Percentiles rank a stretch among this genome's conserved stretches.
Evolutionary conservation across 805 yeast genomes (phyloP).

Genomic region (Candida cerambycidarum): DNA sequence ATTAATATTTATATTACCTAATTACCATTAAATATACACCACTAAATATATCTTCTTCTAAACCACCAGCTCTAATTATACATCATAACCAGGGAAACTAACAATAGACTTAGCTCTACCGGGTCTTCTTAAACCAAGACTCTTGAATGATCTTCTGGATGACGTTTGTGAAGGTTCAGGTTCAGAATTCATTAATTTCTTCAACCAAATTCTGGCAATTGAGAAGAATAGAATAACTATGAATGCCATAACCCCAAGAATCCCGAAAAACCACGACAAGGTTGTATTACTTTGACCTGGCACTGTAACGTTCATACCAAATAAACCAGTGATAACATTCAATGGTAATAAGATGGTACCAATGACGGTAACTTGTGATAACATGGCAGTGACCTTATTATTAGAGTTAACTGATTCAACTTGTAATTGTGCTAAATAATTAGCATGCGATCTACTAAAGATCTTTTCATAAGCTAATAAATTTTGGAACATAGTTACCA

Average conservation of each 20-base stretch:
- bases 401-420: constrained; percentile 88
- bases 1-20: no score
- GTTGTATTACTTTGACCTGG: constrained; percentile 58
- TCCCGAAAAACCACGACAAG: constrained; percentile 30
- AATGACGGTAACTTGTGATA: constrained; percentile 83
- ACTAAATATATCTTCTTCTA: no score
- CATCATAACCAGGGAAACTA: constrained; percentile 21
- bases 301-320: constrained; percentile 92
- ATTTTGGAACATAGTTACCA: constrained; percentile 93
- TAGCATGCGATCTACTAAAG: constrained; percentile 86
- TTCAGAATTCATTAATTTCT: constrained; percentile 15
- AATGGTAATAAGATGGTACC: constrained; percentile 91
- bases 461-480: constrained; percentile 89
- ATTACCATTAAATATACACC: no score
- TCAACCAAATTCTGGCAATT: constrained; percentile 24
- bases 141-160: constrained; percentile 25
- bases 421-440: constrained; percentile 90
- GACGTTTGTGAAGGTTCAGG: constrained; percentile 14
- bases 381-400: constrained; percentile 79
- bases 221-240: constrained; percentile 18
- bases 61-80: no score
- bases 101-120: constrained; percentile 40
- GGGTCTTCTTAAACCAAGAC: constrained; percentile 26
- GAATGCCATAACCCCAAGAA: constrained; percentile 27
- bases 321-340: constrained; percentile 85